These are phyloP conservation scores for Vinca major DNA, from an alignment of 305 asterid genomes.

Conservation along the genomic window DNA sequence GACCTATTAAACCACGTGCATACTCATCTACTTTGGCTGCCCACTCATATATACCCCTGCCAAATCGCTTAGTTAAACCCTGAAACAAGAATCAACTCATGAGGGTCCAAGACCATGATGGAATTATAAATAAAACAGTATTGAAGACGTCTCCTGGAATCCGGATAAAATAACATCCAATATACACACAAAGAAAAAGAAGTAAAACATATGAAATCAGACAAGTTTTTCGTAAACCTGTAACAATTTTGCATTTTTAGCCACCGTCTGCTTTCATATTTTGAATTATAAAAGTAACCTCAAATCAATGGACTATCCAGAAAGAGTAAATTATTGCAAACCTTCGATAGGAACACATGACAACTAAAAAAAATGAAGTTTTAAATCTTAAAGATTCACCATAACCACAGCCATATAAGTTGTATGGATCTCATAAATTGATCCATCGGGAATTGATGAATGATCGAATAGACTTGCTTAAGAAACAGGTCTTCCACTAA, in stretches of 20 bases:
- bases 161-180: not conserved
- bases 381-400: not conserved
- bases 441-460: not conserved
- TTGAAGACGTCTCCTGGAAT: not conserved
- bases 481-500: not conserved
- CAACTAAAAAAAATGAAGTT: too few species aligned
- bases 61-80: conserved; percentile 70
- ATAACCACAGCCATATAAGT: not conserved
- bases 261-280: not conserved
- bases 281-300: not conserved
- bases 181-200: not conserved
- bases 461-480: not conserved
- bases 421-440: not conserved
- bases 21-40: conserved; percentile 90
- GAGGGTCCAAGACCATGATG: not conserved
- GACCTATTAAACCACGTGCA: conserved; percentile 87
- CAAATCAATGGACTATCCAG: not conserved
- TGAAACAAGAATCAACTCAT: conserved; percentile 24
- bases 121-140: conserved; percentile 4
- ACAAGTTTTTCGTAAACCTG: not conserved
- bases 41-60: conserved; percentile 85
- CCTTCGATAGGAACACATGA: too few species aligned
- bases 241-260: not conserved
- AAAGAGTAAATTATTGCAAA: not conserved
- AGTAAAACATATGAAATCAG: not conserved